phyloP scores from a whole-genome alignment of 2,329 filamentous ascomycete genomes.

The Periconia sp. region DNA sequence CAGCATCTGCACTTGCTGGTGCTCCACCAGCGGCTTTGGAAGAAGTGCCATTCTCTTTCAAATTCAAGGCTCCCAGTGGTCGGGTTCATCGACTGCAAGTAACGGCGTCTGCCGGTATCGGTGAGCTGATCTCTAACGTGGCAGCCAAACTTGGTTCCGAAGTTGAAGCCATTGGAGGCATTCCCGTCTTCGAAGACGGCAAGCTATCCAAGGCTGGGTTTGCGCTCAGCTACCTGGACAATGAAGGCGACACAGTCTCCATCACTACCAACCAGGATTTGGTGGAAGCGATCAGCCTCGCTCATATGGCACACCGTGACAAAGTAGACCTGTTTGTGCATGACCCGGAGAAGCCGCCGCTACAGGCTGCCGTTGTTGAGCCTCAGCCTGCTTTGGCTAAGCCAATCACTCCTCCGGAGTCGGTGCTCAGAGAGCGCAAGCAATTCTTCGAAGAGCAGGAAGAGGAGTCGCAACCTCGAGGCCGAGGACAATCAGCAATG shows the following conservation, averaged over 20 bases:
- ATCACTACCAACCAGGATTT: slow-evolving; percentile 96
- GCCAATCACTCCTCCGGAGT: slow-evolving; percentile 56
- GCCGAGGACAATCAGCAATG: slow-evolving; percentile 49
- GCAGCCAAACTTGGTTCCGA: slow-evolving; percentile 83
- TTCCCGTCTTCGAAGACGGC: slow-evolving; percentile 76
- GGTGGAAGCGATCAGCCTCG: slow-evolving; percentile 82
- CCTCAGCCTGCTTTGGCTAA: slow-evolving; percentile 57
- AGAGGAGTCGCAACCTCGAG: slow-evolving; percentile 53
- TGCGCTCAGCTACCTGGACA: slow-evolving; percentile 92
- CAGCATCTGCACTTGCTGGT: slow-evolving; percentile 64
- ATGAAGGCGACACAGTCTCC: slow-evolving; percentile 94
- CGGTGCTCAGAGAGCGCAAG: slow-evolving; percentile 50
- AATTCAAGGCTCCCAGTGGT: slow-evolving; percentile 96
- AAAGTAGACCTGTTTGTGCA: slow-evolving; percentile 98
- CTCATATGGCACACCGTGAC: slow-evolving; percentile 74
- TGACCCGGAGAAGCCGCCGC: slow-evolving; percentile 84
- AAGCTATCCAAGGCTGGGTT: slow-evolving; percentile 77
- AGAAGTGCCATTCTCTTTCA: slow-evolving; percentile 90
- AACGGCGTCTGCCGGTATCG: slow-evolving; percentile 75
- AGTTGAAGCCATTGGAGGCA: slow-evolving; percentile 79
- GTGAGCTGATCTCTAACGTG: slow-evolving; percentile 75
- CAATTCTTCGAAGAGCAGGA: slow-evolving; percentile 57
- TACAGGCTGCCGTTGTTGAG: slow-evolving; percentile 63
- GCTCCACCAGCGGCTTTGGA: slow-evolving; percentile 57
- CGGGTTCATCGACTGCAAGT: slow-evolving; percentile 92